Conservation (phyloP, 1,284 basidiomycete genomes). For the Meripilus lineatus region DNA sequence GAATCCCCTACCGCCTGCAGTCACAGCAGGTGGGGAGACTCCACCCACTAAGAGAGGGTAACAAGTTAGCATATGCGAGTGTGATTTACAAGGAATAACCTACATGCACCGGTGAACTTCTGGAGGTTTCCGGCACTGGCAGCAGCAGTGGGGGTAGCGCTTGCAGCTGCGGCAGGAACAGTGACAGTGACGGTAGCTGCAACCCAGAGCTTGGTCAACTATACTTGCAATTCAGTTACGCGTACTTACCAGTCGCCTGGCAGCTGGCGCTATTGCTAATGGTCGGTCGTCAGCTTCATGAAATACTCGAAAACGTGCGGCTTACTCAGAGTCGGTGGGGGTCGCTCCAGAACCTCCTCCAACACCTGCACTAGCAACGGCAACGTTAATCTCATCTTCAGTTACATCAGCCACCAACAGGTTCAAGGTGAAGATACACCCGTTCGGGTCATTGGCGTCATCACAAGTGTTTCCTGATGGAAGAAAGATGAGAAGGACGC, state of each 20-base stretch:
- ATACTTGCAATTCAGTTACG: too few relatives aligned
- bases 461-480: conserved; percentile 48
- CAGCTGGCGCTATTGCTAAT: too few relatives aligned
- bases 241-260: too few relatives aligned
- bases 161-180: conserved; percentile 18
- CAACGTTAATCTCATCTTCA: conserved; percentile 52
- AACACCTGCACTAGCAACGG: conserved; percentile 34
- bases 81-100: not conserved
- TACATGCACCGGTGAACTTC: conserved; percentile 44
- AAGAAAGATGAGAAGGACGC: conserved; percentile 15
- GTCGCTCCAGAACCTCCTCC: too few relatives aligned
- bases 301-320: too few relatives aligned
- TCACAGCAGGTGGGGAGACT: conserved; percentile 38
- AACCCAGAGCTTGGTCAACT: too few relatives aligned
- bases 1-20: conserved; percentile 41
- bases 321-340: too few relatives aligned
- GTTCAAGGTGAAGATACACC: conserved; percentile 63
- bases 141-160: conserved; percentile 17
- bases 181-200: conserved; percentile 14
- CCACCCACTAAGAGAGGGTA: conserved; percentile 31
- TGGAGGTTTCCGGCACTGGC: conserved; percentile 38
- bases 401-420: conserved; percentile 55
- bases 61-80: not conserved
- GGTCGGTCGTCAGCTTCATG: too few relatives aligned
- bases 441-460: conserved; percentile 45